Evolutionary conservation across 805 yeast genomes (phyloP), one percentile per base, ranked within the genome.

Genomic region (Hanseniaspora guilliermondii): DNA sequence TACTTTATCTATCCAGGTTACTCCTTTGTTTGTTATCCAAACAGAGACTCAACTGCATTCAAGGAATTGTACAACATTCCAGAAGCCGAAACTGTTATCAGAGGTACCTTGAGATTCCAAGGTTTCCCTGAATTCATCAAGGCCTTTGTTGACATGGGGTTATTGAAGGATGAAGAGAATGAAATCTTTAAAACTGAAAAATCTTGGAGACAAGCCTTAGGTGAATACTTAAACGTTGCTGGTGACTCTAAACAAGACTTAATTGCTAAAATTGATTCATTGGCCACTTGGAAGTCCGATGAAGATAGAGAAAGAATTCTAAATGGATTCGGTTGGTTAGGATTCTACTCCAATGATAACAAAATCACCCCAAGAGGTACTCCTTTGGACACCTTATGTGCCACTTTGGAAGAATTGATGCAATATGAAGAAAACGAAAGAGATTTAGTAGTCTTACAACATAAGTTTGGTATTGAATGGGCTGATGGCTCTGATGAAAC

Each of bases 121-220:
- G 98, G 98, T 49, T 93, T 93, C 91, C 96, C 97, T 57, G 96
- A 91, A 74, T 91, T 93, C 70, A 83, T 89, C 70, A 89, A 89
- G 75, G 97, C 84, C 46, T 78, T 93, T 49, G 97, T 93, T 56
- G 97, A 91, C 71, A 73, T 88, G 62, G 97, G 96, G 25, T 83
- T 93, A 78, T 77, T 93, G 67, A 82, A 80, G 68, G 98, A 93
- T 62, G 83, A 79, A 30, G 77, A 78, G 59, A 69, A 71, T 58
- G 82, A 78, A 57, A 72, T 76, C 59, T 81, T 89, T 72, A 38
- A 41, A 17, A 64, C 76, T 57, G 70, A 77, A 52, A 70, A 75
- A 56, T 76, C 95, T 47, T 93, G 98, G 98, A 89, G 87, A 60
- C 85, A 87, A 56, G 96, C 95, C 56, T 70, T 87, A 55, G 80